A percentile compares a stretch with the other conserved stretches of the same genome.
phyloP scores from a whole-genome alignment of 495 filamentous ascomycete genomes.

The Penicillium paxilli region DNA sequence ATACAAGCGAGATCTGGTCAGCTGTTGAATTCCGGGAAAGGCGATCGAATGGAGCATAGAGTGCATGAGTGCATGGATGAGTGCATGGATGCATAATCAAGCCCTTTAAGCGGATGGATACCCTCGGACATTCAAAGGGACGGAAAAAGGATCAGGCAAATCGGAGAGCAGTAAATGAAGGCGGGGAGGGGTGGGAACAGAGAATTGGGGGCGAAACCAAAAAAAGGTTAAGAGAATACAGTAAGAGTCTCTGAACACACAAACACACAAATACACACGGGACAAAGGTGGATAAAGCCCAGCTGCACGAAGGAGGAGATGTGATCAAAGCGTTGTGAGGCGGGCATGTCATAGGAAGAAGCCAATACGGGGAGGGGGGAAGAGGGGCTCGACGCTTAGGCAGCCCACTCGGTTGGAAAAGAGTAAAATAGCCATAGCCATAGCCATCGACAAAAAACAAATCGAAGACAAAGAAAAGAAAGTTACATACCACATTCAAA shows the following conservation, averaged over 20 bases:
- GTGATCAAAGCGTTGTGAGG: conserved; percentile 32
- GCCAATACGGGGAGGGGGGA: neutral
- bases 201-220: neutral
- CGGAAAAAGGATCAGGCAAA: neutral
- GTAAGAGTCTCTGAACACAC: conserved; percentile 1
- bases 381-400: conserved; percentile 7
- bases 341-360: conserved; percentile 14
- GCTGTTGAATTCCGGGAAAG: conserved; percentile 5
- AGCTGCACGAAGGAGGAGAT: conserved; percentile 24
- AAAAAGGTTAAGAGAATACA: neutral
- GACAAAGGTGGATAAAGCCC: conserved; percentile 20
- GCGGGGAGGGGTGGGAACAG: neutral
- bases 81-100: neutral
- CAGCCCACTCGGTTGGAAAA: neutral
- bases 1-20: conserved; percentile 4
- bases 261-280: conserved; percentile 4
- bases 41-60: no score
- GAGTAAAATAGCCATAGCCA: neutral
- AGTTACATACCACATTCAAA: conserved; percentile 62
- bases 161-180: neutral
- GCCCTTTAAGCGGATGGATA: neutral
- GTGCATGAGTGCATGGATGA: neutral
- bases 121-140: no score
- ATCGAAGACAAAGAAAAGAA: conserved; percentile 5
- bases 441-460: no score